Evolutionary conservation across 2,329 filamentous ascomycete genomes (phyloP).

Genomic region (Lomentospora prolificans): DNA sequence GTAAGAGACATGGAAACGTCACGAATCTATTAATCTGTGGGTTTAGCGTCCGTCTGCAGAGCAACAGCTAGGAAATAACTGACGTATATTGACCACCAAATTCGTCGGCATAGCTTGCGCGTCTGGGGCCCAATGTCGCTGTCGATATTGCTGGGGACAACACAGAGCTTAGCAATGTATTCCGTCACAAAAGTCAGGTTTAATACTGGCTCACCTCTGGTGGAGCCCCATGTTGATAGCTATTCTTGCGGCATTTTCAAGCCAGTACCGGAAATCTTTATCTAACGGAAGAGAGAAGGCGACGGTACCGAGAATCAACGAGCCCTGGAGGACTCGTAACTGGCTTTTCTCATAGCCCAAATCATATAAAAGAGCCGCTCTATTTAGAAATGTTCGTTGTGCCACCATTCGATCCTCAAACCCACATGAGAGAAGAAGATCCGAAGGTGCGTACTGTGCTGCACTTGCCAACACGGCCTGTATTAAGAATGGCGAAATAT

Average conservation of each 20-base stretch:
- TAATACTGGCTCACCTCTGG: neutral
- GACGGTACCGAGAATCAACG: neutral
- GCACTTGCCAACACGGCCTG: neutral
- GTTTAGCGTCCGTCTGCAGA: neutral
- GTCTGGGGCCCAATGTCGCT: neutral
- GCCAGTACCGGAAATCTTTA: conserved; percentile 1
- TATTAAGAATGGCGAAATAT: neutral
- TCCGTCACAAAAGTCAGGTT: no score
- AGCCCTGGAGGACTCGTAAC: neutral
- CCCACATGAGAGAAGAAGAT: neutral
- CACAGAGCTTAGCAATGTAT: no score
- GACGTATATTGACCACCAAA: neutral
- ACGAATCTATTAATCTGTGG: neutral
- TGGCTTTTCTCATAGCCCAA: neutral
- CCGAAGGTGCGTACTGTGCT: neutral
- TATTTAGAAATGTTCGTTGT: neutral
- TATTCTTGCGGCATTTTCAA: neutral
- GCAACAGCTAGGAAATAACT: neutral
- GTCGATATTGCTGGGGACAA: neutral
- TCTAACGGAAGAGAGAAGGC: neutral
- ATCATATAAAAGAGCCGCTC: neutral
- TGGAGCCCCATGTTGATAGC: neutral
- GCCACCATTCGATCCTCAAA: neutral
- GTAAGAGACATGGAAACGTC: neutral
- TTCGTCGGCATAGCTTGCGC: neutral